Base-by-base conservation (phyloP, 129 eudicot species). In the Deinandra increscens region DNA sequence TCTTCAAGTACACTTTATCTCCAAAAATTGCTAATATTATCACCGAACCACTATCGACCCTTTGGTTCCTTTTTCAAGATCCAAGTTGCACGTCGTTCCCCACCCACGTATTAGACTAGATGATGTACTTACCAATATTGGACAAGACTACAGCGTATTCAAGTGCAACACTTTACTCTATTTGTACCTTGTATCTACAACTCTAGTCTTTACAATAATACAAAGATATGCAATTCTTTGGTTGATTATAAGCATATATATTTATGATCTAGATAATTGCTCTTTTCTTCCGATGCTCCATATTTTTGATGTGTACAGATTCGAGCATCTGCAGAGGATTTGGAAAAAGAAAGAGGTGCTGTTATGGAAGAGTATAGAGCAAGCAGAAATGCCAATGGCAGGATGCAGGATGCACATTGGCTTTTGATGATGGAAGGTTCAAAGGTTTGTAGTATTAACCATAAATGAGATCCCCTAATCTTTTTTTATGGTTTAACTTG, bases 371-470 rank as follows among this genome's bases (percentile, higher is more conserved):
- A 91, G 84, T 85, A 84, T 54, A 85, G 97, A 75, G 91, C 81
- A 66, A 86, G 60, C 68, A 84, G 97, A 53, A 86, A 91, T 67
- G 97, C 97, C 22, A 85, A 75, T 71, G 97, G 97, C 8, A 83
- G 97, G 78, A 85, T 91, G 96, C 93, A 85, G 73, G 97, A 91
- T 55, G 91, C 97, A 46, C 93, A 85, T 72, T 91, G 95, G 95
- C 76, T 76, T 50, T 82, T 85, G 7, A 85, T 91, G 93, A 85
- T 91, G 96, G 91, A 85, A 76, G 96, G 96, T 81, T 91, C 96
- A 67, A 85, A 88, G 91, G 97, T 83, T 11, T 72, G 74, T 58
- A 49, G 42, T 77, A 54, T 55, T 44, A 41, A 74, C 22, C 50
- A 37, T 31, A 51, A 58, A 19, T 34, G 54, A 46, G 14, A 60